Base-by-base conservation (phyloP, 2,329 filamentous ascomycete species). In the Pseudogymnoascus sp. region DNA sequence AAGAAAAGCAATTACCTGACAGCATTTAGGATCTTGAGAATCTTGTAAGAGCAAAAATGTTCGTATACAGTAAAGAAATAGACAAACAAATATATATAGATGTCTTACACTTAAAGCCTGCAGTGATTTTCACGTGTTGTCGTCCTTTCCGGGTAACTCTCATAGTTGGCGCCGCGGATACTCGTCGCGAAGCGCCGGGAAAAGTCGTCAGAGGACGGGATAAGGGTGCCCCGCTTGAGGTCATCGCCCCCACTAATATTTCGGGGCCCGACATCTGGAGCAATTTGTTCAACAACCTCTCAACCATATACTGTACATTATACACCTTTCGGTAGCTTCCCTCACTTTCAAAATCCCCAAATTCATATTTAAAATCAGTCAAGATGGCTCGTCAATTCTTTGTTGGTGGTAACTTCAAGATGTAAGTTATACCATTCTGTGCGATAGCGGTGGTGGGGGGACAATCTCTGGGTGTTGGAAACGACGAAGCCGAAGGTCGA, bases 321-420 rank as follows among this genome's bases (percentile, higher is more conserved):
- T 50, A 50, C 44, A 50, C 26, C n/a, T 50, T 50, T 50, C 33
- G 44, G 26, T 31, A 50, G 44, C 26, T 17, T 50, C 17, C 26
- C 31, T 50, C 44, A 31, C n/a, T 31, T 31, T 50, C 44, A 31
- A 21, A 50, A 50, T 50, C 26, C 31, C 44, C 44, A 31, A 31
- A n/a, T 50, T 50, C 17, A 50, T 50, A 31, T 31, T 29, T 50
- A 63, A 24, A 61, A 63, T 63, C 62, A 37, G 65, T 64, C 69
- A 73, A 66, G 70, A 96, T 96, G 92, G 84, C 87, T 84, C 92
- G 92, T 82, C 89, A 92, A 82, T 96, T 96, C 84, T 96, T 96
- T 77, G 90, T 96, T 77, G 92, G 92, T 78, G 92, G 92, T 75
- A 99, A 99, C 88, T 97, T 97, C 83, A 97, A 99, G 85, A 97